These are phyloP conservation scores for Ophiorrhiza pumila DNA, from an alignment of 257 asterid species.

Conservation along the genomic window DNA sequence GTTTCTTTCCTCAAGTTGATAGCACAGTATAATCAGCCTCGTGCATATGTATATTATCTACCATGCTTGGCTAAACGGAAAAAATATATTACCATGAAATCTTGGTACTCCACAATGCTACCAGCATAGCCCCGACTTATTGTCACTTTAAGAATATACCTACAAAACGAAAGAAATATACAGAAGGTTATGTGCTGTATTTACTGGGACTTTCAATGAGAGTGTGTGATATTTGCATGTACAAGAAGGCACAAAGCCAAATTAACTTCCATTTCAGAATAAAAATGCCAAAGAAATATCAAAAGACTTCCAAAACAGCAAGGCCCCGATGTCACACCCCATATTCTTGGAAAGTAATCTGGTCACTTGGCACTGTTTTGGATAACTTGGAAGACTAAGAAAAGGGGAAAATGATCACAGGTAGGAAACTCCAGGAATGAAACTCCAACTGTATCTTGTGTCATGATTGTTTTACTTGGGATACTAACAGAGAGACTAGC, in stretches of 20 bases:
- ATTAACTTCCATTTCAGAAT: not conserved
- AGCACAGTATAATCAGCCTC: too few species aligned
- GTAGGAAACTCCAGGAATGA: not conserved
- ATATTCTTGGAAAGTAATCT: not conserved
- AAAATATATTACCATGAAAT: slow-evolving; percentile 65
- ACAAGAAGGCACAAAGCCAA: not conserved
- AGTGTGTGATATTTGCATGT: too few species aligned
- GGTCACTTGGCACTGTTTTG: not conserved
- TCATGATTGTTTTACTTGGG: not conserved
- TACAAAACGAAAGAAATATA: slow-evolving; percentile 30
- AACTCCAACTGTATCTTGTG: not conserved
- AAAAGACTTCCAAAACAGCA: not conserved
- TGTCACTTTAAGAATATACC: slow-evolving; percentile 91
- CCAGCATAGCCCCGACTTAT: slow-evolving; percentile 94
- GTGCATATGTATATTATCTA: too few species aligned
- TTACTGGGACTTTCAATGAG: not conserved
- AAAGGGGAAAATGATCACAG: not conserved
- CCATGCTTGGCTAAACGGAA: not conserved
- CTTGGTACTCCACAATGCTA: slow-evolving; percentile 89
- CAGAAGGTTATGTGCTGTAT: not conserved
- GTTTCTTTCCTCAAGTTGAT: too few species aligned
- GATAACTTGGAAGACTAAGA: not conserved
- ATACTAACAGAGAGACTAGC: not conserved
- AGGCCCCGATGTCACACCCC: not conserved
- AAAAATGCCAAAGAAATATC: not conserved